Conservation (phyloP, 23 red algal species). For the Cyanidioschyzon merolae region DNA sequence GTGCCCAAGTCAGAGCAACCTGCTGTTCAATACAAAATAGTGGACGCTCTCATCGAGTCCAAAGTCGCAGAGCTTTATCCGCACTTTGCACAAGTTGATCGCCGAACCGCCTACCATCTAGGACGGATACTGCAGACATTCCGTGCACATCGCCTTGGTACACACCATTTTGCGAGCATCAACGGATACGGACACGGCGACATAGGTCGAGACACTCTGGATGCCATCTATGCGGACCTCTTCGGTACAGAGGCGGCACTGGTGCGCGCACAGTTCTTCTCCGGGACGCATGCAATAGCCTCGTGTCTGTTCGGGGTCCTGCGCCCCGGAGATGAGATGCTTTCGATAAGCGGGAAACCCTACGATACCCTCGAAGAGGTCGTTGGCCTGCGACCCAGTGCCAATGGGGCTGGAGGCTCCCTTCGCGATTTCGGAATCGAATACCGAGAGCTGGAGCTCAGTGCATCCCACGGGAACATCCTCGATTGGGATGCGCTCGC, state of each 20-base stretch:
- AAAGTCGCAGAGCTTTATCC: slow-evolving; percentile 8
- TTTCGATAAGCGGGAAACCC: slow-evolving; percentile 36
- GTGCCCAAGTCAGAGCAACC: no score
- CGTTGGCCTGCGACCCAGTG: slow-evolving; percentile 33
- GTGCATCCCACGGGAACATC: not conserved
- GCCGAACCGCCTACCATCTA: slow-evolving; percentile 24
- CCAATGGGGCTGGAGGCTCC: slow-evolving; percentile 22
- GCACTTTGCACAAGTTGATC: slow-evolving; percentile 27
- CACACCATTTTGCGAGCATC: slow-evolving; percentile 34
- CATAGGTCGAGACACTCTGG: slow-evolving; percentile 41
- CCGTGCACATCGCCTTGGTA: slow-evolving; percentile 26
- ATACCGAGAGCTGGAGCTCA: slow-evolving; percentile 42
- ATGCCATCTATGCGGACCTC: slow-evolving; percentile 42
- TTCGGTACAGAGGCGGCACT: slow-evolving; percentile 54
- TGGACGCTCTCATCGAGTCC: not conserved
- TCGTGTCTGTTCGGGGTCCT: slow-evolving; percentile 54
- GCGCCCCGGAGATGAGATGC: slow-evolving; percentile 66
- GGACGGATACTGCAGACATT: slow-evolving; percentile 37
- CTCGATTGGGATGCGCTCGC: slow-evolving; percentile 34
- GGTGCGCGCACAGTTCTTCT: slow-evolving; percentile 64
- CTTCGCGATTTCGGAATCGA: slow-evolving; percentile 45
- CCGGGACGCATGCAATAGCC: slow-evolving; percentile 65
- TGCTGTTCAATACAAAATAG: not conserved
- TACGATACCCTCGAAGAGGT: slow-evolving; percentile 94
- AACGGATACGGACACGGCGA: slow-evolving; percentile 80